Conservation (phyloP, 2,329 filamentous ascomycete species). For the Amphichorda felina region DNA sequence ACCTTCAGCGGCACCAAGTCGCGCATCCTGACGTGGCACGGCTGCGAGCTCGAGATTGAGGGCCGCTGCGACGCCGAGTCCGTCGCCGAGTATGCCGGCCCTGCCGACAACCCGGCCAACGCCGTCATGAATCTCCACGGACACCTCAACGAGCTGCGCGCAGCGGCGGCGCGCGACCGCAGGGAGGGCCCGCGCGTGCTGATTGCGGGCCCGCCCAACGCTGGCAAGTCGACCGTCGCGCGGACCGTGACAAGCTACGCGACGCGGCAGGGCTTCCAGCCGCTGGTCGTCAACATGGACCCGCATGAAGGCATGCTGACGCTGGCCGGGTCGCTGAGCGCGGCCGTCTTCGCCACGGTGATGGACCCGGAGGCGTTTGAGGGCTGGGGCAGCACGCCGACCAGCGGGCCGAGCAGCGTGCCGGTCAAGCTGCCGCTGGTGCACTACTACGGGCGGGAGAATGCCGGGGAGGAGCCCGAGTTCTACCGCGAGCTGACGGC, state of each 20-base stretch:
- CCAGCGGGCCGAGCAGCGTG: slow-evolving; percentile 76
- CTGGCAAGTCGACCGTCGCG: slow-evolving; percentile 74
- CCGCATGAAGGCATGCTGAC: slow-evolving; percentile 68
- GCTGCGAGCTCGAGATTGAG: slow-evolving; percentile 72
- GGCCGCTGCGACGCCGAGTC: slow-evolving; percentile 42
- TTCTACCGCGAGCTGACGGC: slow-evolving; percentile 66
- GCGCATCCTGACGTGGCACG: slow-evolving; percentile 85
- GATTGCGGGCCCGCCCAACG: slow-evolving; percentile 54
- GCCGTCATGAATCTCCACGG: slow-evolving; percentile 81
- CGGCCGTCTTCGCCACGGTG: slow-evolving; percentile 75
- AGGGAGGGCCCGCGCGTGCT: slow-evolving; percentile 67
- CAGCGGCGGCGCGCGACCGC: slow-evolving; percentile 36
- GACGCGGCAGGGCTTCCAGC: slow-evolving; percentile 60
- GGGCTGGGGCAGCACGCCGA: slow-evolving; percentile 82
- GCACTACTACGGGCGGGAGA: slow-evolving; percentile 72
- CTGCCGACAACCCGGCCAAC: slow-evolving; percentile 72
- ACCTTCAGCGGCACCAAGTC: slow-evolving; percentile 72
- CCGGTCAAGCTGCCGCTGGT: slow-evolving; percentile 88
- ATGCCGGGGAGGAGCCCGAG: slow-evolving; percentile 58
- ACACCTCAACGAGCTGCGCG: slow-evolving; percentile 63
- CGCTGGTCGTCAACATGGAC: slow-evolving; percentile 76
- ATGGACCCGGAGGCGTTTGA: slow-evolving; percentile 72
- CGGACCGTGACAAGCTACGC: slow-evolving; percentile 73
- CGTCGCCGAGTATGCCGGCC: slow-evolving; percentile 49
- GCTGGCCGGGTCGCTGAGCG: slow-evolving; percentile 71